Base-by-base conservation (phyloP, 2,329 filamentous ascomycete genomes). In the Seiridium cupressi region DNA sequence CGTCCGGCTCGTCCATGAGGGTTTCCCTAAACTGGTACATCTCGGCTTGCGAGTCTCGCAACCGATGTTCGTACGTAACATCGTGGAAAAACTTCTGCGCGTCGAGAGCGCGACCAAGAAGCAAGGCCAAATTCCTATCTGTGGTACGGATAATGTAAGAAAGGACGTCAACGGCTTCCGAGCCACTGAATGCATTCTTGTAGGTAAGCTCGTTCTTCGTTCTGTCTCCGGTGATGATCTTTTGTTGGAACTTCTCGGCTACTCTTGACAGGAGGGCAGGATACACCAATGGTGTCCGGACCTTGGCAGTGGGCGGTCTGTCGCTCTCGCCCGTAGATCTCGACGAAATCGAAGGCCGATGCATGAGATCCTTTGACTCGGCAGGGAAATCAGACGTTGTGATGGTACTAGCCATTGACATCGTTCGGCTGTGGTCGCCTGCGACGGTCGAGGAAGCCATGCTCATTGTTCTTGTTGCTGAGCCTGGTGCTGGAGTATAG, bases 31-130 rank as follows among this genome's bases (percentile, higher is more conserved):
- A 99, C 73, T 98, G 94, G 74, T 98, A 99, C 74, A 99, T 91
- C 76, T 99, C 95, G 56, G 89, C 90, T 46, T 89, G 86, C n/a
- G 94, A 96, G 75, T 99, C 95, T 75, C 95, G 90, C 69, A 99
- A 80, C 53, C 95, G 87, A 75, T 99, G 95, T 69, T 97, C 94
- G 75, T 99, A 99, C 0, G 94, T 97, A 55, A 98, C 95, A 81
- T 99, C 95, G 78, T 99, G 95, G 73, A 99, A 99, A 79, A 97
- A 97, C 74, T 98, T 98, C 72, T 99, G 95, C 32, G 95, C 95
- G 77, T 99, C 95, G 62, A 99, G 80, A 47, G 95, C 93, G 72
- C 95, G 87, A 63, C 95, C 95, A 13, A 99, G 81, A 8, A 99
- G 85, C 54, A 99, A 81, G 9, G 95, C 95, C 62, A 99, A 81